Evolutionary conservation across 352 stramenopile genomes (phyloP).

Genomic region (Pythium phragmiticola): DNA sequence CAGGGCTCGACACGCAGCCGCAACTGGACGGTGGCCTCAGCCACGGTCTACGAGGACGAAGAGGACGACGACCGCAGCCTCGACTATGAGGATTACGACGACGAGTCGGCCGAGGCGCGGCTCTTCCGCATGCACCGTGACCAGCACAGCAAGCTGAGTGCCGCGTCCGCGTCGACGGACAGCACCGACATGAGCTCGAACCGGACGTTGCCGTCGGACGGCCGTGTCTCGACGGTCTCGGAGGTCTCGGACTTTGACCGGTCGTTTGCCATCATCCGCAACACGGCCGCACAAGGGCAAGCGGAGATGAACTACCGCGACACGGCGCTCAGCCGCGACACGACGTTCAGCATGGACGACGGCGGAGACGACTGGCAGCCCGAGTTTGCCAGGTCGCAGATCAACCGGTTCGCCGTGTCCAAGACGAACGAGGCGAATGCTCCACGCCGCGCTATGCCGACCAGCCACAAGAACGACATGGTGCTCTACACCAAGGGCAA

Average conservation of each 20-base stretch:
- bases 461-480: not conserved
- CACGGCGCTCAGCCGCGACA: conserved; percentile 5
- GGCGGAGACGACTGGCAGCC: conserved; percentile 18
- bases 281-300: not conserved
- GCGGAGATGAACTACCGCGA: not conserved
- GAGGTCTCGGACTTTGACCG: conserved; percentile 23
- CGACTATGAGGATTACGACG: not conserved
- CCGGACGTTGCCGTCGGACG: not conserved
- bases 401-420: conserved; percentile 2
- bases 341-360: conserved; percentile 20
- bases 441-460: no score
- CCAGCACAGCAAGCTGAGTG: conserved; percentile 17
- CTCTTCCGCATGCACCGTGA: not conserved
- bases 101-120: not conserved
- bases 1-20: not conserved
- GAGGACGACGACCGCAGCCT: not conserved
- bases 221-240: conserved; percentile 12
- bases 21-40: conserved; percentile 16
- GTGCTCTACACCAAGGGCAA: conserved; percentile 12
- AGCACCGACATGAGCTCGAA: conserved; percentile 18
- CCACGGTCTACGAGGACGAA: conserved; percentile 23
- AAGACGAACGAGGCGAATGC: not conserved
- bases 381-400: conserved; percentile 13
- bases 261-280: conserved; percentile 24
- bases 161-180: conserved; percentile 3